Conservation (phyloP, 352 stramenopile species). For the Pythium coloratum region DNA sequence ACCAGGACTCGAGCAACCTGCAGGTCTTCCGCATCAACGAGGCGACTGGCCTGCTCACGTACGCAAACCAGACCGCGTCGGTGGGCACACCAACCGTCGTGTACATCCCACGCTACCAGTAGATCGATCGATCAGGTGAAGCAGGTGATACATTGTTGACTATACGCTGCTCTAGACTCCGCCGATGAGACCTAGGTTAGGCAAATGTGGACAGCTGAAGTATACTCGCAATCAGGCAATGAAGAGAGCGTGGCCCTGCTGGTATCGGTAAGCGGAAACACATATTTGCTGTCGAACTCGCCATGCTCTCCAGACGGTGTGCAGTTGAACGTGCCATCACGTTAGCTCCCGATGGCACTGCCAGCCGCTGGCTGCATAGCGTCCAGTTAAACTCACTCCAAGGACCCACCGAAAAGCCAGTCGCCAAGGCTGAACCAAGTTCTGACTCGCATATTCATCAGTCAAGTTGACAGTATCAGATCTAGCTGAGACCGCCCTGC, state of each 20-base stretch:
- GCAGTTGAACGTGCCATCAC: not conserved
- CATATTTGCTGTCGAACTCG: no score
- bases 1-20: slow-evolving; percentile 63
- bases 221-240: no score
- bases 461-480: not conserved
- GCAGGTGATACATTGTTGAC: no score
- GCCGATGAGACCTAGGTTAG: no score
- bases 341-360: not conserved
- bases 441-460: no score
- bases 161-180: no score
- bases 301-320: not conserved
- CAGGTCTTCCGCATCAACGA: slow-evolving; percentile 49
- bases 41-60: slow-evolving; percentile 43
- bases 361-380: not conserved
- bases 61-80: slow-evolving; percentile 35
- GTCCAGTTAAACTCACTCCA: not conserved
- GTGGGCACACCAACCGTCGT: slow-evolving; percentile 42
- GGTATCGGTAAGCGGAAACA: no score
- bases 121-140: not conserved
- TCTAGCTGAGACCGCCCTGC: not conserved
- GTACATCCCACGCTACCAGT: slow-evolving; percentile 24
- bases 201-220: no score
- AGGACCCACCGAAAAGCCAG: not conserved
- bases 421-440: not conserved
- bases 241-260: no score